Conservation (phyloP, 2,329 filamentous ascomycete species). For the Aureobasidium musti region DNA sequence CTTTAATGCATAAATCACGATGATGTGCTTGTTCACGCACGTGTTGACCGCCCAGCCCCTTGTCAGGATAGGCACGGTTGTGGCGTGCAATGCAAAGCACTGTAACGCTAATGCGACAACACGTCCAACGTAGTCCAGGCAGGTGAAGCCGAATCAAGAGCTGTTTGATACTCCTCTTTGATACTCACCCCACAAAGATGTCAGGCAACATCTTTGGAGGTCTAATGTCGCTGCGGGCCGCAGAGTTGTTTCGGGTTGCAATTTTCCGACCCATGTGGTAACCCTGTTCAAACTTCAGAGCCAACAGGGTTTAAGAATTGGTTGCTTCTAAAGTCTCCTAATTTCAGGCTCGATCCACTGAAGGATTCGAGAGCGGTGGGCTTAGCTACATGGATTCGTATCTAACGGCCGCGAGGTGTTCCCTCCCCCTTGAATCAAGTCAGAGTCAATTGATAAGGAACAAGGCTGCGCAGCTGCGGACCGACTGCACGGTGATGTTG, state of each 20-base stretch:
- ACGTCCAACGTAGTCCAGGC: background rate
- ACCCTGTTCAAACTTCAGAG: constrained; percentile 1
- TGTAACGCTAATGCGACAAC: constrained; percentile 27
- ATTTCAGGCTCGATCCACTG: background rate
- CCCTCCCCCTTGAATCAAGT: background rate
- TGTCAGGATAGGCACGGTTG: constrained; percentile 14
- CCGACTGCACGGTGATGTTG: constrained; percentile 13
- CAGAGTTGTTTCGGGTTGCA: constrained; percentile 9
- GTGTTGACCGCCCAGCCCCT: constrained; percentile 17
- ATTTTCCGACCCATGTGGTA: background rate
- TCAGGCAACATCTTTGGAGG: constrained; percentile 1
- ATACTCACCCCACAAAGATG: constrained; percentile 5
- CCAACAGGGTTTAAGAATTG: background rate
- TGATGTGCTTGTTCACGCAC: constrained; percentile 4
- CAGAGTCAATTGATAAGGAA: background rate
- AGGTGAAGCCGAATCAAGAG: constrained; percentile 9
- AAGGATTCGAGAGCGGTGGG: constrained; percentile 23
- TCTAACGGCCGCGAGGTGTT: constrained; percentile 5
- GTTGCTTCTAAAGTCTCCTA: background rate
- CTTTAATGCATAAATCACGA: background rate
- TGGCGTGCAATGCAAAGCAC: constrained; percentile 19
- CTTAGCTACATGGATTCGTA: constrained; percentile 14
- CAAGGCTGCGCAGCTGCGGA: background rate
- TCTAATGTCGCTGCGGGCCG: background rate
- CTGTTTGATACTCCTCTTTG: background rate